phyloP scores from a whole-genome alignment of 1,284 basidiomycete species.

The Peniophora sp. region DNA sequence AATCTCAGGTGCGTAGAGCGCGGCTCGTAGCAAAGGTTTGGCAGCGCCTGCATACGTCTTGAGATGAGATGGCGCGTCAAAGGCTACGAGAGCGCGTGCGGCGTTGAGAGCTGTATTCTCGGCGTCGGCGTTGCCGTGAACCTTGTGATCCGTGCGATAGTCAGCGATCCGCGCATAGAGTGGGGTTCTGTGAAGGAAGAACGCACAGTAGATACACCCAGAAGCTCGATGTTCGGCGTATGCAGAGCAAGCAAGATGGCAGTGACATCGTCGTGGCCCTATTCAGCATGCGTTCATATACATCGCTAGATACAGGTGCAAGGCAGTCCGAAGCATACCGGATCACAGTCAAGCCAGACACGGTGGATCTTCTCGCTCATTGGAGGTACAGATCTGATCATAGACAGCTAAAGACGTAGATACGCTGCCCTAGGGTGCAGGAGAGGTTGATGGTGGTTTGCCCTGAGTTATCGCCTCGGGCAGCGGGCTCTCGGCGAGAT shows the following conservation, averaged over 20 bases:
- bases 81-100: conserved; percentile 63
- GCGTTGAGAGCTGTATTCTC: conserved; percentile 64
- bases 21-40: conserved; percentile 48
- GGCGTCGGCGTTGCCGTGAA: conserved; percentile 68
- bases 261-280: conserved; percentile 84
- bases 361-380: conserved; percentile 6
- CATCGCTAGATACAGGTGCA: neutral
- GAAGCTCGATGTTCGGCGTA: conserved; percentile 49
- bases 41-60: conserved; percentile 62
- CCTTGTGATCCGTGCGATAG: conserved; percentile 30
- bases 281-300: neutral
- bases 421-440: too few relatives aligned
- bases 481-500: too few relatives aligned
- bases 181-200: neutral
- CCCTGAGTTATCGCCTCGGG: too few relatives aligned
- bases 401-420: too few relatives aligned
- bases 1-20: conserved; percentile 50
- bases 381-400: too few relatives aligned
- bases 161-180: neutral
- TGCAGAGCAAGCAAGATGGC: conserved; percentile 72
- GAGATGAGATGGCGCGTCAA: conserved; percentile 47
- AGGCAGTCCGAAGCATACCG: conserved; percentile 26
- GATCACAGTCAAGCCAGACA: conserved; percentile 52
- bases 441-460: too few relatives aligned
- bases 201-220: conserved; percentile 74